Evolutionary conservation across 176 grass and related monocot genomes (phyloP), one percentile per base, ranked within the genome.

Genomic region (Eleusine coracana): DNA sequence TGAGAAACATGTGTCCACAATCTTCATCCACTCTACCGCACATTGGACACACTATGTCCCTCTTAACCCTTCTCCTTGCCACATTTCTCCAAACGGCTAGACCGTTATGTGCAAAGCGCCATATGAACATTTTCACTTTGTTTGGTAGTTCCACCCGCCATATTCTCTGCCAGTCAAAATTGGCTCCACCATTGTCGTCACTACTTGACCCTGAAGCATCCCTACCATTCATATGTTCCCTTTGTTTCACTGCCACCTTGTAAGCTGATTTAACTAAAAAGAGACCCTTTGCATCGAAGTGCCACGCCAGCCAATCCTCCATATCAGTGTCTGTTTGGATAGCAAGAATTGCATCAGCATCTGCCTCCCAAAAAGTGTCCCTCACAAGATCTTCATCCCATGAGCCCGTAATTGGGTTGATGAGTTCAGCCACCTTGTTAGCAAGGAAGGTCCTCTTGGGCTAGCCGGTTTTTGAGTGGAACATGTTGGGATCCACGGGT

Each of bases 161-260:
- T 0, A 73, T 16, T 18, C 4, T 50, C 0, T 16, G 1, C 70
- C 70, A 73, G 1, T 5, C 0, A 31, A 51, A 73, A 0, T 0
- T 12, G 15, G 44, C 2, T 0, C 7, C 4, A 8, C 28, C 11
- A 28, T 49, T 5, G 2, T 42, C 31, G 3, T 3, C 40, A 0
- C 40, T 42, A 7, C 40, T 5, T 45, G 44, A 45, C 0, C 44
- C 5, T 0, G 45, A 16, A 2, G 60, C 76, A 50, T 79, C 42
- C 11, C 27, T 36, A 0, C 13, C n/a, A 0, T 0, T 0, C 0
- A 11, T 15, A 0, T 20, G 5, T 0, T 79, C 76, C 7, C 18
- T 29, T 0, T 3, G 6, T 0, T 34, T 28, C 0, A 38, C 62
- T 8, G 55, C 55, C 1, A 59, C 0, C 21, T 23, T 59, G 1